phyloP scores from a whole-genome alignment of 768 basidiomycete genomes.

The Ephemerocybe angulata region DNA sequence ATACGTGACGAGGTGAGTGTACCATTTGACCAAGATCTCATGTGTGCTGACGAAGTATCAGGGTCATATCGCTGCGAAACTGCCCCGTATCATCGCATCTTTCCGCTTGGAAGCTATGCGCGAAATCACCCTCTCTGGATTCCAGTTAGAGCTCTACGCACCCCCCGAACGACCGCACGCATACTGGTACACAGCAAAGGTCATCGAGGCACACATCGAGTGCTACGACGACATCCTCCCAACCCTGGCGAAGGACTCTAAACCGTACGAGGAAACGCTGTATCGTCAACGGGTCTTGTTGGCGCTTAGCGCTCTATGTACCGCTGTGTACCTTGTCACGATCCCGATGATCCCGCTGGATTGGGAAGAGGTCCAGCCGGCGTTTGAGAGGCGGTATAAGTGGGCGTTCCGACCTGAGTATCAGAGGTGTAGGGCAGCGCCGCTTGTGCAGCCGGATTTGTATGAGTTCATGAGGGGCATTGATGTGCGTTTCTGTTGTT shows the following conservation, averaged over 20 bases:
- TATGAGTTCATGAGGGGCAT: slow-evolving; percentile 37
- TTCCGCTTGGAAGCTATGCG: slow-evolving; percentile 59
- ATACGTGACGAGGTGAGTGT: slow-evolving; percentile 30
- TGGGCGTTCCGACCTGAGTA: slow-evolving; percentile 70
- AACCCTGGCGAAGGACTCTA: slow-evolving; percentile 36
- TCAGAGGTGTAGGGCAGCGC: slow-evolving; percentile 40
- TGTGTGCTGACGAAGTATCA: slow-evolving; percentile 16
- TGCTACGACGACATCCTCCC: slow-evolving; percentile 48
- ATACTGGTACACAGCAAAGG: slow-evolving; percentile 66
- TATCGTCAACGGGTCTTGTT: slow-evolving; percentile 53
- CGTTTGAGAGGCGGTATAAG: slow-evolving; percentile 67
- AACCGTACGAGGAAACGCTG: slow-evolving; percentile 40
- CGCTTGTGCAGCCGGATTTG: slow-evolving; percentile 57
- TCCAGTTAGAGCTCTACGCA: slow-evolving; percentile 72
- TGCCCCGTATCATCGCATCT: slow-evolving; percentile 49
- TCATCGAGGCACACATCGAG: slow-evolving; percentile 54
- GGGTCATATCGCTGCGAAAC: slow-evolving; percentile 33
- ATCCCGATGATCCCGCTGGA: slow-evolving; percentile 44
- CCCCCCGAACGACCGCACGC: slow-evolving; percentile 66
- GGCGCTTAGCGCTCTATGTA: slow-evolving; percentile 54
- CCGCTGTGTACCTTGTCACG: slow-evolving; percentile 45
- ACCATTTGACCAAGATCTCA: not conserved
- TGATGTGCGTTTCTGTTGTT: slow-evolving; percentile 21
- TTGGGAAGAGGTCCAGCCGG: slow-evolving; percentile 50
- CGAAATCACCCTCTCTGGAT: slow-evolving; percentile 71